A percentile compares a stretch with the other conserved stretches of the same genome.
Conservation (phyloP, 192 early-diverging fungal species). For the Entomortierella chlamydospora region DNA sequence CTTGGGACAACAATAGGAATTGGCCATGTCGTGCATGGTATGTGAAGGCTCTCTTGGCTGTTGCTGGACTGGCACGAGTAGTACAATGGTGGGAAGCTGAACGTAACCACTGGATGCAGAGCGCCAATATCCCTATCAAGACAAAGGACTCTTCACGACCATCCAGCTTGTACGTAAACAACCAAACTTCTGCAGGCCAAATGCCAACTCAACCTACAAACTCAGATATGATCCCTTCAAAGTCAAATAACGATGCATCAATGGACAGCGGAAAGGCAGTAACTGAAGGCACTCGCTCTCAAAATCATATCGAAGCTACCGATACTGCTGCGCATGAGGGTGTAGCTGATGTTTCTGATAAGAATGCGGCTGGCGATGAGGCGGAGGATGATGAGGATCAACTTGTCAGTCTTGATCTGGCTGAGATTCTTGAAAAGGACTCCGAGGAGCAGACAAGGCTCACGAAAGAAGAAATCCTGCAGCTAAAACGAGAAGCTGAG, state of each 20-base stretch:
- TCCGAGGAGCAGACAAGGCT: constrained; percentile 21
- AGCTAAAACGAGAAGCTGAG: constrained; percentile 72
- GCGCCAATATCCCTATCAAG: constrained; percentile 32
- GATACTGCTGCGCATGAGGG: background rate
- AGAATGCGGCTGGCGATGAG: background rate
- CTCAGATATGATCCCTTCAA: background rate
- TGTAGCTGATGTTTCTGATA: background rate
- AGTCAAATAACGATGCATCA: background rate
- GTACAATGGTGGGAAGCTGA: constrained; percentile 87
- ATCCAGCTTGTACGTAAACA: constrained; percentile 24
- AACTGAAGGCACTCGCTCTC: background rate
- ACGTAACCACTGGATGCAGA: constrained; percentile 70
- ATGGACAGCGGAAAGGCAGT: background rate
- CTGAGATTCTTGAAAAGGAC: constrained; percentile 31
- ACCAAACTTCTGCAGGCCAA: background rate
- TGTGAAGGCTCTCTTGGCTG: constrained; percentile 76
- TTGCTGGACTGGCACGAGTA: constrained; percentile 79
- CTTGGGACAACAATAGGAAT: constrained; percentile 72
- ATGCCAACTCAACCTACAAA: background rate
- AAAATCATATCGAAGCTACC: background rate
- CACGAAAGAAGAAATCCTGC: constrained; percentile 52
- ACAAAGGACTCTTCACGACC: constrained; percentile 41
- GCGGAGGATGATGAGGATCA: constrained; percentile 7
- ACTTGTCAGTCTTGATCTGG: constrained; percentile 24
- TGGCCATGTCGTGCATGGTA: constrained; percentile 72